Evolutionary conservation across 768 basidiomycete genomes (phyloP), one percentile per base, ranked within the genome.

Genomic region (Xanthoconium stramineum): DNA sequence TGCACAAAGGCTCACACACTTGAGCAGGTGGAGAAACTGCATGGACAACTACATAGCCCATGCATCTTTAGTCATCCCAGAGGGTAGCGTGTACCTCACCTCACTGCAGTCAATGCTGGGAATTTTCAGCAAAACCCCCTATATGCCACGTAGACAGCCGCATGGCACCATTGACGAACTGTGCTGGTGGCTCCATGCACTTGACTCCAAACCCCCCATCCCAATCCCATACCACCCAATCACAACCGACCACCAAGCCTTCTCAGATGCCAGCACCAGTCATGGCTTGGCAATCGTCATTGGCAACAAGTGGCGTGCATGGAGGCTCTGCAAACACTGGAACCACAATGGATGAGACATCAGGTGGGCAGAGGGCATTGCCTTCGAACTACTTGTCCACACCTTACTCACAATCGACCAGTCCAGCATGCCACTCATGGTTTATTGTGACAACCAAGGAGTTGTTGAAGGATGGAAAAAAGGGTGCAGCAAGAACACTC

Each of bases 401-500:
- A 6, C 39, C 37, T 3, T 50, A 5, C 38, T 40, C 30, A 42
- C 3, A 0, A 0, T 32, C 3, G 14, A 20, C 15, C 7, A 6
- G 12, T 15, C 28, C 2, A 32, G 28, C 33, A 20, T 14, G 28
- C 48, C 36, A 24, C 47, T 38, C 17, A 17, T 1, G 15, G 28
- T 38, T 33, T 15, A 40, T 42, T 40, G 38, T 2, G 68, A 74
- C 59, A 74, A 78, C 61, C 36, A 49, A 15, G 77, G 75, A 8
- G 30, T 50, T 9, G n/a, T 79, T 9, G 66, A 75, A 11, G 75
- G 69, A 0, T 78, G 75, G 74, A 57, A 55, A 52, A 73, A 68
- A 0, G 67, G 71, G 0, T 39, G 65, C 0, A 75, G 74, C 51
- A 15, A 58, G 0, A 76, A 75, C 57, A 17, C 3, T 0, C 50